Conservation (phyloP, 1,284 basidiomycete genomes). For the Melampsora americana region DNA sequence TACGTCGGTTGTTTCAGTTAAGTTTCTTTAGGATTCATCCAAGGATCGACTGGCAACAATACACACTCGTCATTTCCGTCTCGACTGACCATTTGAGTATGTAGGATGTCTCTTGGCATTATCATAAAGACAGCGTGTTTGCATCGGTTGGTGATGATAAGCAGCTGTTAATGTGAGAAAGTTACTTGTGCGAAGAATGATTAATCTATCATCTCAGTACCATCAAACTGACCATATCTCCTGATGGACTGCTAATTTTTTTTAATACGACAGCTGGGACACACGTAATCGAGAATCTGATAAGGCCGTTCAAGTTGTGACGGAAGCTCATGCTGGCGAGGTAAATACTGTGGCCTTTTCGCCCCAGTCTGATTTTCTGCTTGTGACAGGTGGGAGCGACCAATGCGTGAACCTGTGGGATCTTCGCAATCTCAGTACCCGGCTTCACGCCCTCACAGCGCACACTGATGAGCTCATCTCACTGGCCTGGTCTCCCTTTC, state of each 20-base stretch:
- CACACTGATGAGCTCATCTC: constrained; percentile 94
- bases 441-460: constrained; percentile 84
- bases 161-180: constrained; percentile 78
- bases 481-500: constrained; percentile 90
- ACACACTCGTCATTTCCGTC: constrained; percentile 4
- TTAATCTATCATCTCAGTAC: background rate
- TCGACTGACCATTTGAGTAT: background rate
- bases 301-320: constrained; percentile 68
- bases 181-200: constrained; percentile 25
- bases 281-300: constrained; percentile 65
- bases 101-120: constrained; percentile 96
- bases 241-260: constrained; percentile 18
- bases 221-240: constrained; percentile 2
- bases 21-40: constrained; percentile 55
- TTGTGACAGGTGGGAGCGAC: constrained; percentile 90
- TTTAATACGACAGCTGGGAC: constrained; percentile 76
- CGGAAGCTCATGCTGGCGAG: constrained; percentile 80
- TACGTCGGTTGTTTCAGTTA: constrained; percentile 61
- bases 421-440: constrained; percentile 72
- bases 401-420: constrained; percentile 89
- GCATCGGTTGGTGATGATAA: constrained; percentile 97
- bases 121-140: constrained; percentile 76
- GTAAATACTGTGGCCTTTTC: constrained; percentile 89
- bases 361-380: constrained; percentile 74
- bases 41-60: constrained; percentile 18